Conservation (phyloP, 805 yeast species). For the Isabelozyma pseudorhagii region DNA sequence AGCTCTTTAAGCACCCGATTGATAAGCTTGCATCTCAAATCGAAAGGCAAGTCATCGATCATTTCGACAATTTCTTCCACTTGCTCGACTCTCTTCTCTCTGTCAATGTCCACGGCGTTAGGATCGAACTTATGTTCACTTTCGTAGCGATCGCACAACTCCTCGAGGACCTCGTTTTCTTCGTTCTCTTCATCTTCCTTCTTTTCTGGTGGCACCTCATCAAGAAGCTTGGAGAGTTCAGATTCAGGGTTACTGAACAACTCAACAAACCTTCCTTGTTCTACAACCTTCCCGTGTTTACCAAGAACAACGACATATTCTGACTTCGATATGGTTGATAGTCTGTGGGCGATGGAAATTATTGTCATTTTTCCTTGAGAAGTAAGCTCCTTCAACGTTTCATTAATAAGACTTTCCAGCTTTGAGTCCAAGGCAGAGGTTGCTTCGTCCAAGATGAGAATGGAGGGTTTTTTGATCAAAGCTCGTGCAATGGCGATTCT, state of each 20-base stretch:
- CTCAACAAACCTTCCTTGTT: slow-evolving; percentile 37
- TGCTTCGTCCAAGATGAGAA: slow-evolving; percentile 67
- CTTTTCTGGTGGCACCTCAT: slow-evolving; percentile 22
- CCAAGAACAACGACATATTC: slow-evolving; percentile 43
- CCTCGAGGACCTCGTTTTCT: slow-evolving; percentile 7
- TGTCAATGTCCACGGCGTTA: slow-evolving; percentile 20
- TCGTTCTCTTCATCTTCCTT: neutral
- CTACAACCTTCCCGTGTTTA: slow-evolving; percentile 39
- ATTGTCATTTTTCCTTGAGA: slow-evolving; percentile 39
- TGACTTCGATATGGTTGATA: slow-evolving; percentile 44
- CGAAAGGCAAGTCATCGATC: slow-evolving; percentile 36
- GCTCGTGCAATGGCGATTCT: slow-evolving; percentile 76
- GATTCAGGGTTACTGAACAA: slow-evolving; percentile 39
- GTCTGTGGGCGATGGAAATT: slow-evolving; percentile 43
- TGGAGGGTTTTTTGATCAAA: slow-evolving; percentile 60
- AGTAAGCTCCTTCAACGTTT: slow-evolving; percentile 36
- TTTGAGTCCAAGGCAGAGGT: slow-evolving; percentile 59
- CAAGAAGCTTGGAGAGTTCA: slow-evolving; percentile 39
- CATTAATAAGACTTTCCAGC: slow-evolving; percentile 46
- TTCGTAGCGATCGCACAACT: slow-evolving; percentile 17
- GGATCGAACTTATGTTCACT: slow-evolving; percentile 21
- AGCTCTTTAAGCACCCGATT: slow-evolving; percentile 20
- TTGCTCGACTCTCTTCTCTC: slow-evolving; percentile 11
- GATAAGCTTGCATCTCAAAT: slow-evolving; percentile 25
- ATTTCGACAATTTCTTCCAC: slow-evolving; percentile 23